Base-by-base conservation (phyloP, 352 stramenopile genomes). In the Halophytophthora batemanensis region DNA sequence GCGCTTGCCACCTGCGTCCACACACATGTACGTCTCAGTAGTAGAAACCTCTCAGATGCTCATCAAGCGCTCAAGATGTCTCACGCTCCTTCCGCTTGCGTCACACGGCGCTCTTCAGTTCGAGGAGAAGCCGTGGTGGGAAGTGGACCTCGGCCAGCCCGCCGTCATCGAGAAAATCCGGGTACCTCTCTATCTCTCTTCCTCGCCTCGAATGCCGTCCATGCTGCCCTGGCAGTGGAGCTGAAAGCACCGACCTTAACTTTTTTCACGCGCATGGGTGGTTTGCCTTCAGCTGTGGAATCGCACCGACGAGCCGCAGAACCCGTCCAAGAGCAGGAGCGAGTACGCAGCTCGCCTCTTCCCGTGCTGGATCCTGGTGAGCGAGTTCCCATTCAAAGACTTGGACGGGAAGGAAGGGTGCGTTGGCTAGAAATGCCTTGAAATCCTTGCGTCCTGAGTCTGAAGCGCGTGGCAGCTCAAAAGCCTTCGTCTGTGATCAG, bases 311-410 rank as follows among this genome's bases (percentile, higher is more conserved):
- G 81, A 85, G 42, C 90, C 88, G 2, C 51, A 67, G 22, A 92
- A 98, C 59, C 68, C 74, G n/a, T 84, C 65, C 10, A 77, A 83
- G 53, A 65, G 65, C 13, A 62, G 69, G 6, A 74, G 86, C 55
- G 77, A 96, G 48, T 98, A 86, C 59, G 86, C 75, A 2, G 56
- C 46, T 39, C 73, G 90, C 0, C 45, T 98, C 19, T 97, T 97
- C 47, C 93, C 93, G 11, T 96, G 82, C 55, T 98, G 90, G 89
- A 82, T 98, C 54, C 86, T 98, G 54, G 78, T 97, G 14, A 96
- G 90, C 23, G 79, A 95, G 48, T 78, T 87, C 33, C 75, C 87
- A 10, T 98, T 98, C 64, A 73, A 80, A 31, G 71, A 91, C 28
- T 50, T 85, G 28, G 57, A 87, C 21, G 87, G 87, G 42, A 86